phyloP scores from a whole-genome alignment of 805 yeast species.

The Debaryomyces maramus region DNA sequence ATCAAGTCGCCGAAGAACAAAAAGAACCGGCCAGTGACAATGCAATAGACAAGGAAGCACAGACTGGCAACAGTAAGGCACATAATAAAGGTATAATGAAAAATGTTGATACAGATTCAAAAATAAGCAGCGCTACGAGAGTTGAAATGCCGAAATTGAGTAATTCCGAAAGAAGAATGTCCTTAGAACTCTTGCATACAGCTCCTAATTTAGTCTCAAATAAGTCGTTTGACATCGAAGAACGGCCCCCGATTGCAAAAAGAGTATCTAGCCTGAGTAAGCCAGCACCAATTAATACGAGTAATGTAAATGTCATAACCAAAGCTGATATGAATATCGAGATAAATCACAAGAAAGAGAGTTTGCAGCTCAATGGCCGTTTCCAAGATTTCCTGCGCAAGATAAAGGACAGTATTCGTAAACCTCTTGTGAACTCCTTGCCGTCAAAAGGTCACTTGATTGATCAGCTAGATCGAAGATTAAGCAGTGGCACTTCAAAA shows the following conservation, averaged over 20 bases:
- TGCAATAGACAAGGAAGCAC: not conserved
- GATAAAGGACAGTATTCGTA: too few species aligned
- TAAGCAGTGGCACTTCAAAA: not conserved
- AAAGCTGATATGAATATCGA: constrained; percentile 19
- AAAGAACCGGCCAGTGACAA: not conserved
- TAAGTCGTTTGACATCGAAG: not conserved
- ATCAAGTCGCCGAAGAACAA: not conserved
- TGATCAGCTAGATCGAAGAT: constrained; percentile 1
- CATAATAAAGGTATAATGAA: not conserved
- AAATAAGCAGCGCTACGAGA: not conserved
- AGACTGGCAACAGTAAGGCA: not conserved
- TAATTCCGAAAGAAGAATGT: constrained; percentile 23
- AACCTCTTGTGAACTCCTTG: too few species aligned
- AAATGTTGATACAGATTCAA: not conserved
- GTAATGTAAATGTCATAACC: constrained; percentile 35
- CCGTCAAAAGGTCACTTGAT: not conserved
- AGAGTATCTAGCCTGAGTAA: constrained; percentile 21
- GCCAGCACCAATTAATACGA: constrained; percentile 32
- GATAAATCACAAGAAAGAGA: constrained; percentile 1
- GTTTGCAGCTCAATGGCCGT: constrained; percentile 6
- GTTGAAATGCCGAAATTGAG: constrained; percentile 20
- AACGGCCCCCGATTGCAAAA: not conserved
- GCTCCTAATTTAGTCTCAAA: not conserved
- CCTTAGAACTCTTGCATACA: constrained; percentile 26
- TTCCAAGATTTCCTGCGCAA: constrained; percentile 15